A percentile compares a stretch with the other conserved stretches of the same genome.
Conservation (phyloP, 805 yeast species). For the Saccharomycopsis sp. region DNA sequence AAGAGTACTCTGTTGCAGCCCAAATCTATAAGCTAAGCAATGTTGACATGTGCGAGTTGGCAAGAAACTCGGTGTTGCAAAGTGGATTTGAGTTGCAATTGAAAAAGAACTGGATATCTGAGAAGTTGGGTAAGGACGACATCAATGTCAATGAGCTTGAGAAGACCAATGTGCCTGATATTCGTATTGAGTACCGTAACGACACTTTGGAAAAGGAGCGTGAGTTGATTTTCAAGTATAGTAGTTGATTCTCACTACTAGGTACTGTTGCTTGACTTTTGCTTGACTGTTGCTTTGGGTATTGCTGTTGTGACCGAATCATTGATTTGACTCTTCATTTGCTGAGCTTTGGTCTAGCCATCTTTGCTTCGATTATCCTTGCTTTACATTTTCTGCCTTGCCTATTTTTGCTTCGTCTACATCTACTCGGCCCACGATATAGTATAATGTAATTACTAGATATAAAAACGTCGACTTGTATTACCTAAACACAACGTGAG, state of each 20-base stretch:
- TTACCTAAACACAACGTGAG: no score
- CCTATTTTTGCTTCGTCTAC: no score
- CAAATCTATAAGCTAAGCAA: conserved; percentile 91
- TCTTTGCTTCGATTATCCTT: no score
- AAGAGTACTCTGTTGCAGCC: conserved; percentile 97
- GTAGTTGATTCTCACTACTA: neutral
- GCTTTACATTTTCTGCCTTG: no score
- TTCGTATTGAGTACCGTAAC: conserved; percentile 74
- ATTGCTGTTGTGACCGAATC: no score
- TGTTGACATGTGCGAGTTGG: conserved; percentile 97
- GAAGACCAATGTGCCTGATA: conserved; percentile 91
- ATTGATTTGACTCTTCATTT: no score
- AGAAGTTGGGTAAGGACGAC: conserved; percentile 38
- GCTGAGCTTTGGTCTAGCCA: no score
- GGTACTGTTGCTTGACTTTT: no score
- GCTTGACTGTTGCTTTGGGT: no score
- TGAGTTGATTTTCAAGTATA: conserved; percentile 57
- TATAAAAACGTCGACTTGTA: no score
- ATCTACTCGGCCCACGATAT: no score
- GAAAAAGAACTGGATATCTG: conserved; percentile 91
- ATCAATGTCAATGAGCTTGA: conserved; percentile 76
- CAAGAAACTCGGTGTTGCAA: conserved; percentile 85
- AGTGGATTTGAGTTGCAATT: conserved; percentile 87
- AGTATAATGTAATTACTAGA: no score
- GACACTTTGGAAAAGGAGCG: conserved; percentile 72